Percentiles rank a stretch among this genome's conserved stretches.
Evolutionary conservation across 768 basidiomycete species (phyloP).

Genomic region (Auricularia auricula-judae): DNA sequence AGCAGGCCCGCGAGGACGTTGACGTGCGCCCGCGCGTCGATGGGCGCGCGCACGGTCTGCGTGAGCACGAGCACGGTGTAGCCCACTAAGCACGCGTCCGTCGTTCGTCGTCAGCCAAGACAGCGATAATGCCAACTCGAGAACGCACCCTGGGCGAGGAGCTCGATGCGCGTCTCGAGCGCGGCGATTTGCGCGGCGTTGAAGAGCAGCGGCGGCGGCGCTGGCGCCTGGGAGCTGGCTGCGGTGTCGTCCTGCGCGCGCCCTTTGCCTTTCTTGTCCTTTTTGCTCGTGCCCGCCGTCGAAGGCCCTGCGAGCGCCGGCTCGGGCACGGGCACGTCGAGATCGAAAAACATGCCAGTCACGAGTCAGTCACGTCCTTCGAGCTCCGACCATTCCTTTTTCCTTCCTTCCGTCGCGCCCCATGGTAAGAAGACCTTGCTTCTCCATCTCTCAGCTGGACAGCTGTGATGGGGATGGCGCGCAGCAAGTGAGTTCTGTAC

Average conservation of each 20-base stretch:
- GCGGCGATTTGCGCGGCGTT: constrained; percentile 44
- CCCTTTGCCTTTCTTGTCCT: constrained; percentile 13
- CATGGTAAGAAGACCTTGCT: too few relatives aligned
- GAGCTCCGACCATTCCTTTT: too few relatives aligned
- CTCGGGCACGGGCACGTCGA: constrained; percentile 46
- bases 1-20: constrained; percentile 53
- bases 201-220: constrained; percentile 23
- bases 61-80: constrained; percentile 73
- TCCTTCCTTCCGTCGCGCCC: too few relatives aligned
- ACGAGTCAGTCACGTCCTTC: too few relatives aligned
- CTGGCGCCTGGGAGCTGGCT: too few relatives aligned
- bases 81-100: constrained; percentile 48
- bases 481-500: too few relatives aligned
- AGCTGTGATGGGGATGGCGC: too few relatives aligned
- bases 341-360: constrained; percentile 49
- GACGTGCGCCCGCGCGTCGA: constrained; percentile 60
- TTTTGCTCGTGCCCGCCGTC: not conserved
- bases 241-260: constrained; percentile 18
- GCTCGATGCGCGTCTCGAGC: constrained; percentile 54
- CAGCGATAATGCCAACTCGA: not conserved
- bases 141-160: constrained; percentile 60
- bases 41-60: constrained; percentile 56
- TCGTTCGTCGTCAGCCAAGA: not conserved
- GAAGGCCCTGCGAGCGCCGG: constrained; percentile 14
- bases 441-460: too few relatives aligned